Evolutionary conservation across 176 grass and related monocot species (phyloP).

Genomic region (Eleusine coracana): DNA sequence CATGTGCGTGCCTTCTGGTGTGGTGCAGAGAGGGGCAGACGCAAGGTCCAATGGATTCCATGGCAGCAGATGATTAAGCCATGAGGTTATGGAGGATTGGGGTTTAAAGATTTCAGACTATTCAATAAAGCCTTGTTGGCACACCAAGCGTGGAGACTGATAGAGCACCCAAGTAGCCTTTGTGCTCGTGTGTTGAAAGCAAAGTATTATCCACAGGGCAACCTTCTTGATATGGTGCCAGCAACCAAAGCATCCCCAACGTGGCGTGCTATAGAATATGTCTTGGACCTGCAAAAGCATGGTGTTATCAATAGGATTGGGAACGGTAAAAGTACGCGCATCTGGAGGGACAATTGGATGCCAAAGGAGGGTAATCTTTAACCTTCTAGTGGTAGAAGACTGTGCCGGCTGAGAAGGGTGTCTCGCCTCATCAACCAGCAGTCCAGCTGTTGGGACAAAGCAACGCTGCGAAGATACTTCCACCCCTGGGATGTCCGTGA

Average conservation of each 20-base stretch:
- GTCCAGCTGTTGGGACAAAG: too few relatives aligned
- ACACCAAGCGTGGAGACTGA: not conserved
- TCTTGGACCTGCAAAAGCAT: not conserved
- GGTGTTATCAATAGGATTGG: not conserved
- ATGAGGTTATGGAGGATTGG: not conserved
- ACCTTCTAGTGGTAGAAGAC: too few relatives aligned
- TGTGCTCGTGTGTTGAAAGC: not conserved
- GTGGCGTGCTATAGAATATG: not conserved
- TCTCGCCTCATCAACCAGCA: too few relatives aligned
- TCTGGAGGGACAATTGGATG: too few relatives aligned
- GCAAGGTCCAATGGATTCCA: not conserved
- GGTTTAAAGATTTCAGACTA: not conserved
- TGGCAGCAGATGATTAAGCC: not conserved
- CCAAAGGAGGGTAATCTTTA: too few relatives aligned
- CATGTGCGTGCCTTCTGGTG: too few relatives aligned
- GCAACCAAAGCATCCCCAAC: not conserved
- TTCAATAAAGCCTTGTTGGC: not conserved
- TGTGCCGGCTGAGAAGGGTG: too few relatives aligned
- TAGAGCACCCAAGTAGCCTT: not conserved
- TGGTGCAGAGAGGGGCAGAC: too few relatives aligned
- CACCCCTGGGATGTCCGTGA: too few relatives aligned
- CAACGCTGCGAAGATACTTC: too few relatives aligned
- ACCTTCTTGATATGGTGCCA: not conserved
- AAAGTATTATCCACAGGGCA: not conserved
- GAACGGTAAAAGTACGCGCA: too few relatives aligned